Evolutionary conservation across 768 basidiomycete species (phyloP).

Genomic region (Termitomyces titanicus): DNA sequence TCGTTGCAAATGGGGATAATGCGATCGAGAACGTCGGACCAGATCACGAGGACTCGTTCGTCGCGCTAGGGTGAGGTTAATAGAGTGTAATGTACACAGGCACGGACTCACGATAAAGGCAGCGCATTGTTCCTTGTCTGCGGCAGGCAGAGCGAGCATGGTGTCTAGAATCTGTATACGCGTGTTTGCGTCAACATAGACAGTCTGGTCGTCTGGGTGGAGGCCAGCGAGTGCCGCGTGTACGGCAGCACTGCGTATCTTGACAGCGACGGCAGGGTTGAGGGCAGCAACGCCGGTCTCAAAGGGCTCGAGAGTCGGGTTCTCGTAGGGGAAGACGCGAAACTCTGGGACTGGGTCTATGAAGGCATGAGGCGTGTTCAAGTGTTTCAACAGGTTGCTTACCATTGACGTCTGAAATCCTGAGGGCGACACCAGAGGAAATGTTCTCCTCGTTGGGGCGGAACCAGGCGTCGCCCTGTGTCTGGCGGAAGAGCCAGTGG

Average conservation of each 20-base stretch:
- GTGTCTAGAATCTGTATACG: conserved; percentile 84
- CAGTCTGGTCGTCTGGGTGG: conserved; percentile 48
- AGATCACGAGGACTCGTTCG: conserved; percentile 81
- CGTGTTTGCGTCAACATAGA: conserved; percentile 77
- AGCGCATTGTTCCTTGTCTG: conserved; percentile 84
- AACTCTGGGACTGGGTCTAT: conserved; percentile 40
- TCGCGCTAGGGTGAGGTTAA: conserved; percentile 48
- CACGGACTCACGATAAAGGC: conserved; percentile 73
- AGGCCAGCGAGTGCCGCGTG: conserved; percentile 72
- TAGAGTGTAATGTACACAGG: not conserved
- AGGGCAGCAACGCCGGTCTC: conserved; percentile 66
- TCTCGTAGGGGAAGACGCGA: conserved; percentile 84
- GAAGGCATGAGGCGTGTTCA: not conserved
- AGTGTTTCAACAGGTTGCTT: no score
- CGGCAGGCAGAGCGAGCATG: conserved; percentile 70
- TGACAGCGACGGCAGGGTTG: conserved; percentile 81
- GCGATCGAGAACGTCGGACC: conserved; percentile 76
- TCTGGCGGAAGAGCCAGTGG: conserved; percentile 76
- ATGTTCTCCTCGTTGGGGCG: conserved; percentile 72
- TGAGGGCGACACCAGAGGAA: conserved; percentile 69
- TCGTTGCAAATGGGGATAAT: conserved; percentile 73
- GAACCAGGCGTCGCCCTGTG: conserved; percentile 83
- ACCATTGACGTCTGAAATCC: conserved; percentile 37
- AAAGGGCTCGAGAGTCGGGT: conserved; percentile 65
- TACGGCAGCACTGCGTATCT: conserved; percentile 73